Conservation (phyloP, 1,284 basidiomycete species). For the Peniophora sp. region DNA sequence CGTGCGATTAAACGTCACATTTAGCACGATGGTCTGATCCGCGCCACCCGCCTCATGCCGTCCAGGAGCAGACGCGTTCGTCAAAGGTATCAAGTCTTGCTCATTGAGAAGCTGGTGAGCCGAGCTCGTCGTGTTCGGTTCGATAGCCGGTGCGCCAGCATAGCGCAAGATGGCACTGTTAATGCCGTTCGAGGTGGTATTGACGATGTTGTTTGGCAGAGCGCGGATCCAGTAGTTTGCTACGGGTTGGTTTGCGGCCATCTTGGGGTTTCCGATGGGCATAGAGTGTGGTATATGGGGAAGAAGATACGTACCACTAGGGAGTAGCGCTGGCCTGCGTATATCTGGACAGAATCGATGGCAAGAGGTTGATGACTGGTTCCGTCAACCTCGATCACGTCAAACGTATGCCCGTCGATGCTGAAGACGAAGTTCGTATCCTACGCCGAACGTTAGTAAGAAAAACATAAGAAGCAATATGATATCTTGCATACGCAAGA, state of each 20-base stretch:
- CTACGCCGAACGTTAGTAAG: conserved; percentile 25
- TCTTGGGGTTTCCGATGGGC: too few species aligned
- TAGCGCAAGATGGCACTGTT: conserved; percentile 52
- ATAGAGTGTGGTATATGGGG: too few species aligned
- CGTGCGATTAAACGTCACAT: background rate
- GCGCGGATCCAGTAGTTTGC: conserved; percentile 20
- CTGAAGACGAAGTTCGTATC: conserved; percentile 27
- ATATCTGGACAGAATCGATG: conserved; percentile 33
- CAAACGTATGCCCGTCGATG: conserved; percentile 34
- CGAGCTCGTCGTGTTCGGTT: conserved; percentile 32
- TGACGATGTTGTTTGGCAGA: conserved; percentile 21
- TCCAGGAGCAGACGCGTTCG: conserved; percentile 14
- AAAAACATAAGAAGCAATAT: conserved; percentile 16
- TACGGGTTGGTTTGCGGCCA: conserved; percentile 22
- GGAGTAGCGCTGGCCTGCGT: conserved; percentile 30
- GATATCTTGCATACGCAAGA: too few species aligned
- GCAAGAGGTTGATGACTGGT: conserved; percentile 27
- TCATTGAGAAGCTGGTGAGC: conserved; percentile 17
- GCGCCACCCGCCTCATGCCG: conserved; percentile 5
- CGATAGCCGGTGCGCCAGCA: conserved; percentile 28
- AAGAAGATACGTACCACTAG: conserved; percentile 13
- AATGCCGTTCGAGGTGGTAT: conserved; percentile 21
- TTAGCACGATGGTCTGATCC: background rate
- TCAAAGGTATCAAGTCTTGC: conserved; percentile 13
- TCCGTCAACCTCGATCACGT: conserved; percentile 38